Evolutionary conservation across 176 grass and related monocot species (phyloP).

Genomic region (Puya raimondii): DNA sequence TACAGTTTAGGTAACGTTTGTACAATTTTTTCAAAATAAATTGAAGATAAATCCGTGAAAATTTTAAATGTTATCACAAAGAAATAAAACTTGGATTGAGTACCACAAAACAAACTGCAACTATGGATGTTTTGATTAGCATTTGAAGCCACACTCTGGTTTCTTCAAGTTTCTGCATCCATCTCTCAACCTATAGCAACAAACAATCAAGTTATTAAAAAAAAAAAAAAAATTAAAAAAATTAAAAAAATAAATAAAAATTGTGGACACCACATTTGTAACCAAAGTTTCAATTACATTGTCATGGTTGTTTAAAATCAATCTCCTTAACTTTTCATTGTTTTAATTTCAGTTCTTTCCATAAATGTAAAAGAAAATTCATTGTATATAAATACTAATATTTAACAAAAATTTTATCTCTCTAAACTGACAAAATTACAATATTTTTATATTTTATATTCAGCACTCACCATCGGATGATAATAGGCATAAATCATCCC

Average conservation of each 20-base stretch:
- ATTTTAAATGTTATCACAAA: background rate
- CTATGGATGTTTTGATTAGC: conserved; percentile 28
- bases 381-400: too few relatives aligned
- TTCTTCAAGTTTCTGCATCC: conserved; percentile 38
- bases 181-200: conserved; percentile 34
- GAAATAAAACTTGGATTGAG: background rate
- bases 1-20: too few relatives aligned
- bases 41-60: background rate
- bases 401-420: too few relatives aligned
- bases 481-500: conserved; percentile 26
- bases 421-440: too few relatives aligned
- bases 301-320: too few relatives aligned
- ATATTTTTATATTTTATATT: background rate
- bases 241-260: too few relatives aligned
- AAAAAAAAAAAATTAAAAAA: background rate
- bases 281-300: too few relatives aligned
- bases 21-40: too few relatives aligned
- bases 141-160: conserved; percentile 24
- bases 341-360: too few relatives aligned
- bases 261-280: too few relatives aligned
- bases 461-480: conserved; percentile 12
- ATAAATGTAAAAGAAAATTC: too few relatives aligned
- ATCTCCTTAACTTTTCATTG: too few relatives aligned
- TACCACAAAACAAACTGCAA: conserved; percentile 35
- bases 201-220: background rate